Conservation (phyloP, 345 rosid genomes). For the Corymbia maculata region DNA sequence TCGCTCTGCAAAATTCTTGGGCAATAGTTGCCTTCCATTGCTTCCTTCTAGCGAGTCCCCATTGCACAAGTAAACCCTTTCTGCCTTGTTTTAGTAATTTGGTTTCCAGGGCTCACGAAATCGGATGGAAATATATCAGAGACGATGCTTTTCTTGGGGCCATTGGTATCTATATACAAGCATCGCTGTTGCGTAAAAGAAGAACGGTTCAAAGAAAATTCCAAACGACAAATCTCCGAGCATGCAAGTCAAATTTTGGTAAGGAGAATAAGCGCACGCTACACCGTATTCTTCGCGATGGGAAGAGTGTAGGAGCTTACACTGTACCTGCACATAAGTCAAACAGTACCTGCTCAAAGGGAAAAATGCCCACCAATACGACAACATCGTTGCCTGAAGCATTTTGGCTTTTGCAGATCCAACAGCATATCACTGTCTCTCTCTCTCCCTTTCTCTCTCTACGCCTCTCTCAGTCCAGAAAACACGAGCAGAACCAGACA, state of each 20-base stretch:
- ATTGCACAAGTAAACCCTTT: not conserved
- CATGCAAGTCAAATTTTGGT: not conserved
- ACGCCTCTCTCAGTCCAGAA: not conserved
- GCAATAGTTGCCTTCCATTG: not conserved
- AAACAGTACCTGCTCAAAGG: not conserved
- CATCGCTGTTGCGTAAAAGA: not conserved
- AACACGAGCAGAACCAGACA: not conserved
- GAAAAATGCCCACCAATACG: slow-evolving; percentile 1
- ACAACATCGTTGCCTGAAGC: not conserved
- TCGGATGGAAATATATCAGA: not conserved
- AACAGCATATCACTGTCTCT: not conserved
- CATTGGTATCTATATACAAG: not conserved
- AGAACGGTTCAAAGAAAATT: not conserved
- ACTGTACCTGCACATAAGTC: not conserved
- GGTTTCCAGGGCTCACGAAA: not conserved
- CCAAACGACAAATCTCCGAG: not conserved
- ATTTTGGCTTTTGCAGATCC: not conserved
- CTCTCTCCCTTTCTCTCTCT: not conserved
- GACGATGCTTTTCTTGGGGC: not conserved
- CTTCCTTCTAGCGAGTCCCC: not conserved
- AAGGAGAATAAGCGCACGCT: not conserved
- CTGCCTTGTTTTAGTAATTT: not conserved
- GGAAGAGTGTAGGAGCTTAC: not conserved
- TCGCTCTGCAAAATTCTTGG: not conserved
- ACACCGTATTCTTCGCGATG: not conserved